These are phyloP conservation scores for Monosporozyma aquatica DNA, from an alignment of 805 yeast genomes.

Conservation along the genomic window DNA sequence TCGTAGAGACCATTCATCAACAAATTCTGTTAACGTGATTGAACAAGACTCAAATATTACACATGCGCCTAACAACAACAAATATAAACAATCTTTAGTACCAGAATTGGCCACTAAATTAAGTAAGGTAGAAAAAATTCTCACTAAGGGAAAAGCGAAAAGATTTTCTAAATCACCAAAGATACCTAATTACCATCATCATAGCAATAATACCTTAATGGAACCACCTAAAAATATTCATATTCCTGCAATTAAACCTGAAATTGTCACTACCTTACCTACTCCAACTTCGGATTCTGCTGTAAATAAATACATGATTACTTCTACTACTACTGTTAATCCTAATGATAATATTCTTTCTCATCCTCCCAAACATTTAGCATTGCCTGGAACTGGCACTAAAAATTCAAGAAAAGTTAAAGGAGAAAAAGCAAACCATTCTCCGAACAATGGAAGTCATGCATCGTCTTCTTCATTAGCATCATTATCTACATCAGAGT, in stretches of 20 bases:
- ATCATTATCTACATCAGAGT: too few relatives aligned
- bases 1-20: not conserved
- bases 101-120: conserved; percentile 4
- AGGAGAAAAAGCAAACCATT: not conserved
- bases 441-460: not conserved
- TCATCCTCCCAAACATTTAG: not conserved
- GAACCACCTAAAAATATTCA: too few relatives aligned
- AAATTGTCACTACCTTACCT: not conserved
- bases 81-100: not conserved
- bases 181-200: not conserved
- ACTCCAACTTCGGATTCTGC: not conserved
- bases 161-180: conserved; percentile 18
- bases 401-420: not conserved
- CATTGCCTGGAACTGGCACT: not conserved
- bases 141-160: conserved; percentile 10
- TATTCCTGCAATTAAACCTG: not conserved
- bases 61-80: not conserved
- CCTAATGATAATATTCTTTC: not conserved
- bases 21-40: conserved; percentile 1
- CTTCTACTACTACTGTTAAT: too few relatives aligned
- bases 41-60: too few relatives aligned
- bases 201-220: too few relatives aligned
- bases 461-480: not conserved
- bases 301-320: too few relatives aligned
- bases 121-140: conserved; percentile 19